Percentiles rank a stretch among this genome's conserved stretches.
phyloP scores from a whole-genome alignment of 2,329 filamentous ascomycete genomes.

The Shiraia sp. region DNA sequence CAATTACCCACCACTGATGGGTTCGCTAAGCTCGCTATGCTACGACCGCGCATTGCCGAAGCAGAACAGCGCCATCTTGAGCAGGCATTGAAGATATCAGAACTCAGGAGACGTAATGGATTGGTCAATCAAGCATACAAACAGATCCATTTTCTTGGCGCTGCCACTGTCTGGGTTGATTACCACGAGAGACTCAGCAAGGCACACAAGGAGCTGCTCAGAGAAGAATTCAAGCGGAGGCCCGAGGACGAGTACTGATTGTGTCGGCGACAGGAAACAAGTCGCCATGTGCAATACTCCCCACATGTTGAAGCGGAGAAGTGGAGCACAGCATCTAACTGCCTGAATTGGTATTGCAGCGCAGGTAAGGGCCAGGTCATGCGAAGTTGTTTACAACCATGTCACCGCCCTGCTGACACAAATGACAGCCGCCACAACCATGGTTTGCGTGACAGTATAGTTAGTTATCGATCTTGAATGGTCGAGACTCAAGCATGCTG shows the following conservation, averaged over 20 bases:
- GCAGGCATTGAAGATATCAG: slow-evolving; percentile 65
- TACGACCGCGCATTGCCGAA: slow-evolving; percentile 65
- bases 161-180: slow-evolving; percentile 70
- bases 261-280: too few relatives aligned
- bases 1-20: slow-evolving; percentile 48
- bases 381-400: too few relatives aligned
- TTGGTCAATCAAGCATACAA: slow-evolving; percentile 65
- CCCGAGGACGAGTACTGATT: slow-evolving; percentile 36
- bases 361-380: too few relatives aligned
- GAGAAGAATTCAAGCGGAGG: slow-evolving; percentile 62
- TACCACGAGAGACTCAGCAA: slow-evolving; percentile 69
- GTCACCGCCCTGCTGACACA: too few relatives aligned
- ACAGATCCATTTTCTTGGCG: slow-evolving; percentile 69
- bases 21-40: slow-evolving; percentile 59
- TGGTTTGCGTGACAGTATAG: too few relatives aligned
- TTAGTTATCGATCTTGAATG: too few relatives aligned
- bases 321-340: too few relatives aligned
- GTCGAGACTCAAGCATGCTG: too few relatives aligned
- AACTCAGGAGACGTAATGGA: slow-evolving; percentile 67
- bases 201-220: slow-evolving; percentile 67
- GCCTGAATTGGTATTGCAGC: too few relatives aligned
- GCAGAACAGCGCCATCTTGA: slow-evolving; percentile 63
- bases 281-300: too few relatives aligned
- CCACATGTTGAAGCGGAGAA: too few relatives aligned
- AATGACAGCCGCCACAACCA: too few relatives aligned